phyloP scores from a whole-genome alignment of 2,329 filamentous ascomycete genomes.

The Fusarium dimerum region DNA sequence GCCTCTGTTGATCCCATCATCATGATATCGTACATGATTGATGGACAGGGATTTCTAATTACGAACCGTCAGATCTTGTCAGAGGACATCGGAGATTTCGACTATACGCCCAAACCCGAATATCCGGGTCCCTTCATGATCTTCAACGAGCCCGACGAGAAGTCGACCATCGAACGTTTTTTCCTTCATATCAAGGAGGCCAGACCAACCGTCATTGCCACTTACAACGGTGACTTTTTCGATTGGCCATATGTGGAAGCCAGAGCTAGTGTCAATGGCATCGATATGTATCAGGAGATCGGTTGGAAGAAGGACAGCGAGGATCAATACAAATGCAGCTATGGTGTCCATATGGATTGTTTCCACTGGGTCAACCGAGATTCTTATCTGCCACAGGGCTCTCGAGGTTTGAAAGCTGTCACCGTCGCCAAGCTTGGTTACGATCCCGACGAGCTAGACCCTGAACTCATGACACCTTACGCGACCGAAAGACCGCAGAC shows the following conservation, averaged over 20 bases:
- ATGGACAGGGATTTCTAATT: constrained; percentile 95
- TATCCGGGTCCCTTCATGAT: constrained; percentile 96
- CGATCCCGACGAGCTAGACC: constrained; percentile 95
- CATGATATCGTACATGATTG: constrained; percentile 99
- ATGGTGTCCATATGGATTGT: constrained; percentile 98
- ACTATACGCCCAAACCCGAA: constrained; percentile 96
- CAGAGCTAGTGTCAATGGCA: constrained; percentile 87
- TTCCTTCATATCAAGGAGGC: constrained; percentile 96
- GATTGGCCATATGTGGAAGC: constrained; percentile 99
- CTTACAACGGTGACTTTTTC: constrained; percentile 99
- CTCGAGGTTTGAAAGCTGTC: constrained; percentile 94
- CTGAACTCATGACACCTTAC: constrained; percentile 94
- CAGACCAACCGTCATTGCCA: constrained; percentile 92
- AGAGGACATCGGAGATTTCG: constrained; percentile 95
- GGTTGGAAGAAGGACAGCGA: constrained; percentile 94
- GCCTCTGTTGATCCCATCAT: constrained; percentile 94
- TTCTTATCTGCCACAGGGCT: constrained; percentile 95
- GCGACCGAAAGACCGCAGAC: constrained; percentile 90
- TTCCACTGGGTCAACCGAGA: constrained; percentile 99
- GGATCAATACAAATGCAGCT: constrained; percentile 93
- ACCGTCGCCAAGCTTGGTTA: constrained; percentile 98
- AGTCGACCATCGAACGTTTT: constrained; percentile 83
- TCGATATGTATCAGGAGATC: constrained; percentile 99
- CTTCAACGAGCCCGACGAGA: constrained; percentile 97
- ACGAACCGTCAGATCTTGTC: constrained; percentile 98